Conservation (phyloP, 176 grass and related monocot species). For the Areca catechu region DNA sequence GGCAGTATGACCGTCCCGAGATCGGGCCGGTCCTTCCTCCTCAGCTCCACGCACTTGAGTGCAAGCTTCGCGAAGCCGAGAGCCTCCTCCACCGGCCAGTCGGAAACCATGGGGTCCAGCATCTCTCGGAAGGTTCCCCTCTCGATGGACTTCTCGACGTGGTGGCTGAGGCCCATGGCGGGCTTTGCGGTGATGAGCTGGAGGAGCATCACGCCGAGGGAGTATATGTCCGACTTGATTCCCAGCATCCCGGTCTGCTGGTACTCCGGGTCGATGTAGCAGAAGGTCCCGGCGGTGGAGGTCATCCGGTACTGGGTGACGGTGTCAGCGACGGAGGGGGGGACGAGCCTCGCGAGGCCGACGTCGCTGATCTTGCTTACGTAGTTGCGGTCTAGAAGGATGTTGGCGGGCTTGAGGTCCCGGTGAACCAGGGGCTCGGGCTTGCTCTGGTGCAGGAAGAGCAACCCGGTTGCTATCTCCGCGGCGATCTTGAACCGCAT, state of each 20-base stretch:
- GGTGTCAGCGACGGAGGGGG: conserved; percentile 60
- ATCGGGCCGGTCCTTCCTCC: conserved; percentile 59
- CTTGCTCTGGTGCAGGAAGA: conserved; percentile 86
- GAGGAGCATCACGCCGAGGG: conserved; percentile 82
- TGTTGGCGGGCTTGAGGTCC: conserved; percentile 87
- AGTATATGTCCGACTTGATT: conserved; percentile 92
- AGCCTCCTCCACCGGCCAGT: conserved; percentile 81
- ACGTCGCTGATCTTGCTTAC: conserved; percentile 98
- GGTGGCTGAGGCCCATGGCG: conserved; percentile 86
- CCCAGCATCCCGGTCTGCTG: conserved; percentile 88
- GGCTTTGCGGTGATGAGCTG: conserved; percentile 64
- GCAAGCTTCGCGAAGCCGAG: conserved; percentile 59
- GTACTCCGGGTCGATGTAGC: conserved; percentile 99
- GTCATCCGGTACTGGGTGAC: conserved; percentile 87
- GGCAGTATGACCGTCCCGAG: conserved; percentile 78
- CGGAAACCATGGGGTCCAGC: conserved; percentile 56
- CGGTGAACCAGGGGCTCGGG: conserved; percentile 90
- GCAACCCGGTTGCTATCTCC: conserved; percentile 65
- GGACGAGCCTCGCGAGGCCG: conserved; percentile 72
- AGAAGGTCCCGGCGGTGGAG: conserved; percentile 83
- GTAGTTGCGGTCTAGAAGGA: conserved; percentile 90
- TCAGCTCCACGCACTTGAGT: conserved; percentile 76
- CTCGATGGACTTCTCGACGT: conserved; percentile 74
- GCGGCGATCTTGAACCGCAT: conserved; percentile 67
- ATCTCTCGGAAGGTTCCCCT: conserved; percentile 50